Base-by-base conservation (phyloP, 352 stramenopile species). In the Phytophthora sansomeana region DNA sequence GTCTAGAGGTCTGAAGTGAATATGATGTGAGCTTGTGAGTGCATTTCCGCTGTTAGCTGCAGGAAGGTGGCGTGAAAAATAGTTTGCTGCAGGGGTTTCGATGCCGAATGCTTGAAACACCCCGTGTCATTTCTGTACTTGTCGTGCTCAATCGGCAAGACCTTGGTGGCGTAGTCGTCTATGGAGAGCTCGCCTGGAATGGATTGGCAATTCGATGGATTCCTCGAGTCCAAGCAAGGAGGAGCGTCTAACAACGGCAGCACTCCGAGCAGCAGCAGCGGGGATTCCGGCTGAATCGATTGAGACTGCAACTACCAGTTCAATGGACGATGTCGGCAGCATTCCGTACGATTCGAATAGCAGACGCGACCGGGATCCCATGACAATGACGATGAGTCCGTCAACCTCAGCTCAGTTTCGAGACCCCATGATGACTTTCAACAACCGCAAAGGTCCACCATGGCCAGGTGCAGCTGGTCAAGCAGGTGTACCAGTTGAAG, bases 301-400 rank as follows among this genome's bases (percentile, higher is more conserved):
- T 41, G 64, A 57, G 11, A 73, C 47, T 43, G 64, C 47, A 43
- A 74, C 61, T 17, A 64, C 43, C 24, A 67, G 56, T 33, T 71
- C 58, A 0, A 35, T 55, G 19, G 59, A 67, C 1, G 52, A 68
- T 32, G 43, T 69, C 24, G 48, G 58, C n/a, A 65, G 50, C 46
- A 24, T 70, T 13, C 42, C 49, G 42, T 39, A 62, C 42, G 56
- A 67, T 56, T 57, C 39, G 10, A 58, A 26, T n/a, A 60, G 43
- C 24, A 55, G 51, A 43, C 26, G 36, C n/a, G 56, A 72, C 5
- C 57, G 46, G 9, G 63, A 76, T 21, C 56, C 61, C n/a, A 70
- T 91, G 59, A 85, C 78, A 21, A 79, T 89, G 73, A 91, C 72
- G 16, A 75, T 91, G 59, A 88, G 78, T 56, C 80, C 83, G 49